These are phyloP conservation scores for Kodamaea jinghongensis DNA, from an alignment of 805 yeast species.

Conservation along the genomic window DNA sequence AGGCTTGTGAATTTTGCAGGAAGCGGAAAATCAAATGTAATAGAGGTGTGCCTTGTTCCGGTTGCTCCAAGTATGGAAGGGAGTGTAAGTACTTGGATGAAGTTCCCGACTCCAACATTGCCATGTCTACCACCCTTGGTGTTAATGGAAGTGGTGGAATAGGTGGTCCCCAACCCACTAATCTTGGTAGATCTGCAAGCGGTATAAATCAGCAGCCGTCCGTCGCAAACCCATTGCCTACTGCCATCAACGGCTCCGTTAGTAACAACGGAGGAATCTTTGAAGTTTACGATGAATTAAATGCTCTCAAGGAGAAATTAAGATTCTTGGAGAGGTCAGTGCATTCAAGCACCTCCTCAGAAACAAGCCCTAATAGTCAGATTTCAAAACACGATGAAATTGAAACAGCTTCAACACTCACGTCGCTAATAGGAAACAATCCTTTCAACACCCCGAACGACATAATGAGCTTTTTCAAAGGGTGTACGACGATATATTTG, in stretches of 20 bases:
- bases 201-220: background rate
- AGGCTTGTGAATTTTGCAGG: slow-evolving; percentile 52
- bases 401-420: too few species aligned
- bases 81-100: slow-evolving; percentile 17
- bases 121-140: slow-evolving; percentile 5
- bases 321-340: slow-evolving; percentile 19
- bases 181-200: background rate
- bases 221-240: slow-evolving; percentile 2
- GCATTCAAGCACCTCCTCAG: background rate
- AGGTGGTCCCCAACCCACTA: too few species aligned
- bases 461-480: slow-evolving; percentile 34
- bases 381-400: too few species aligned
- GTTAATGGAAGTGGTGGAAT: too few species aligned
- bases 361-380: too few species aligned
- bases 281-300: slow-evolving; percentile 17
- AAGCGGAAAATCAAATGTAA: slow-evolving; percentile 51
- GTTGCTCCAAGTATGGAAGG: slow-evolving; percentile 33
- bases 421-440: slow-evolving; percentile 9
- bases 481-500: slow-evolving; percentile 40
- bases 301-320: slow-evolving; percentile 18
- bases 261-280: background rate
- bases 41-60: slow-evolving; percentile 42
- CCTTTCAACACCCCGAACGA: slow-evolving; percentile 23
- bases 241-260: background rate
- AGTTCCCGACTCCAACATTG: too few species aligned